Percentiles rank a stretch among this genome's conserved stretches.
Evolutionary conservation across 176 grass and related monocot genomes (phyloP).

Genomic region (Elymus sibiricus): DNA sequence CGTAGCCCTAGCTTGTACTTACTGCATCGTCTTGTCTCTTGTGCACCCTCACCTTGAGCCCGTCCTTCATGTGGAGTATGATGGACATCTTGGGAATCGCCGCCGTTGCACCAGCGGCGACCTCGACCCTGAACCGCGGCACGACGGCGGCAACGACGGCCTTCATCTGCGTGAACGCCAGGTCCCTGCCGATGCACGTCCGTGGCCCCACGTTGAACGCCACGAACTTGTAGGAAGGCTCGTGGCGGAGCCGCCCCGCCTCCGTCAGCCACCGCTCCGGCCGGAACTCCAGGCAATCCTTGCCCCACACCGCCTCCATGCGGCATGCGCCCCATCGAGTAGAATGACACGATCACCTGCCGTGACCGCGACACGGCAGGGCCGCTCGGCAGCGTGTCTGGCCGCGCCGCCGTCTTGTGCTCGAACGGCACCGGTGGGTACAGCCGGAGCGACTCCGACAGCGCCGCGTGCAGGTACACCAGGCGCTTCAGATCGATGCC

Average conservation of each 20-base stretch:
- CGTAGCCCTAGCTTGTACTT: no score
- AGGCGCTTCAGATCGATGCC: neutral
- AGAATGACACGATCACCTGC: no score
- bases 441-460: slow-evolving; percentile 56
- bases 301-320: slow-evolving; percentile 77
- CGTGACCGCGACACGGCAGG: neutral
- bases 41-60: no score
- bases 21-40: no score
- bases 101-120: neutral
- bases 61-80: no score
- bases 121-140: no score
- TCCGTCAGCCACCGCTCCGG: slow-evolving; percentile 70
- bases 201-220: no score
- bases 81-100: no score
- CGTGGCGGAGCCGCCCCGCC: slow-evolving; percentile 43
- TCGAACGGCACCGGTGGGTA: slow-evolving; percentile 76
- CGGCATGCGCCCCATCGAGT: slow-evolving; percentile 35
- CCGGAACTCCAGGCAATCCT: slow-evolving; percentile 73
- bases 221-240: slow-evolving; percentile 13
- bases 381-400: slow-evolving; percentile 56
- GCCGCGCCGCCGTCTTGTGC: slow-evolving; percentile 44
- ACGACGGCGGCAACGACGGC: no score
- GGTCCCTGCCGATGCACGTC: no score
- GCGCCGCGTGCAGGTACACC: no score
- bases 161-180: no score